These are phyloP conservation scores for Fusarium sp. DNA, from an alignment of 2,329 filamentous ascomycete species.

Conservation along the genomic window DNA sequence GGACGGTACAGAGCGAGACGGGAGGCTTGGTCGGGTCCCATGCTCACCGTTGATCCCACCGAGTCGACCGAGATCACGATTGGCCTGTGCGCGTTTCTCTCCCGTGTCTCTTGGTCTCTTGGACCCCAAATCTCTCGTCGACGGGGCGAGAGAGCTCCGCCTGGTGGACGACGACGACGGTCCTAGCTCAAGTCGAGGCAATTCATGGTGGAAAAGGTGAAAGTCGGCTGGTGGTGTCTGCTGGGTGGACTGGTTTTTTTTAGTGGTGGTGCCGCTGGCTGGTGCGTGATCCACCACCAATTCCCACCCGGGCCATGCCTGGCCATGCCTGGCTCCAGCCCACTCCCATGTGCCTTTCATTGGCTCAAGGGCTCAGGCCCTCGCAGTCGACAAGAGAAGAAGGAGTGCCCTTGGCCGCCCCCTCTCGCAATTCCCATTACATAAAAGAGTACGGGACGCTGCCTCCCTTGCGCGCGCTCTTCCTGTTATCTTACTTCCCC, in stretches of 20 bases:
- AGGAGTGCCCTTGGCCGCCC: conserved; percentile 45
- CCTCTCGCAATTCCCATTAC: conserved; percentile 57
- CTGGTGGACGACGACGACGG: background rate
- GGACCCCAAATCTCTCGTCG: conserved; percentile 21
- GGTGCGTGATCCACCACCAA: conserved; percentile 33
- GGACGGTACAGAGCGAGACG: conserved; percentile 3
- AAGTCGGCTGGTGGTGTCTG: conserved; percentile 19
- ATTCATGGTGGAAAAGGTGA: conserved; percentile 35
- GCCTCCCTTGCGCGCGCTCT: conserved; percentile 47
- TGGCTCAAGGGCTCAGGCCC: conserved; percentile 40
- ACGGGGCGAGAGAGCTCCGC: background rate
- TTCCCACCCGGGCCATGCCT: conserved; percentile 17
- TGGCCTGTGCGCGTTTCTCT: conserved; percentile 5
- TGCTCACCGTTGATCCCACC: conserved; percentile 1
- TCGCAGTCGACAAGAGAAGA: conserved; percentile 40
- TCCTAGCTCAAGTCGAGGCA: conserved; percentile 4
- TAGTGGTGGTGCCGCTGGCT: conserved; percentile 42
- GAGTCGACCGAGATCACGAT: conserved; percentile 11
- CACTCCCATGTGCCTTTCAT: conserved; percentile 33
- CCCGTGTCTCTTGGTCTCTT: background rate
- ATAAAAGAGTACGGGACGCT: conserved; percentile 57
- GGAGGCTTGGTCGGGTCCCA: conserved; percentile 12
- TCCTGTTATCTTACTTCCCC: conserved; percentile 52
- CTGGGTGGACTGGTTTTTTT: conserved; percentile 43
- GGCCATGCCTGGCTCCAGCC: conserved; percentile 12